These are phyloP conservation scores for Lachnellula occidentalis DNA, from an alignment of 2,329 filamentous ascomycete species.

Conservation along the genomic window DNA sequence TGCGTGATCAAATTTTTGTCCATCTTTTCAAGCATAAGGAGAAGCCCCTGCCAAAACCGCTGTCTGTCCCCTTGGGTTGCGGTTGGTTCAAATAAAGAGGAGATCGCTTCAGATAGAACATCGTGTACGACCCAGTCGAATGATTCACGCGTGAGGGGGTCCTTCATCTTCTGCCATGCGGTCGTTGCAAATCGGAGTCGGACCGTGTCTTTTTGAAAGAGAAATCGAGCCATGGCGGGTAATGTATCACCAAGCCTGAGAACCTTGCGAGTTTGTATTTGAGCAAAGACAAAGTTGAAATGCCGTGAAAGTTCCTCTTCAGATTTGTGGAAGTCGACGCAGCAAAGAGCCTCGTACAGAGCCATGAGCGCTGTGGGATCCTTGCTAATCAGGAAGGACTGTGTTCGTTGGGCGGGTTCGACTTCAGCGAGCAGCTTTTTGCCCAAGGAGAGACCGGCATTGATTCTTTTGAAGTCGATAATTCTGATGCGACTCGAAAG, in stretches of 20 bases:
- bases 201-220: constrained; percentile 66
- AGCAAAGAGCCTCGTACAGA: constrained; percentile 85
- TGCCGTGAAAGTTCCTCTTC: constrained; percentile 23
- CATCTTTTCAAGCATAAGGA: constrained; percentile 67
- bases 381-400: constrained; percentile 29
- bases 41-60: constrained; percentile 74
- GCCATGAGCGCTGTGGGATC: constrained; percentile 63
- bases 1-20: constrained; percentile 70
- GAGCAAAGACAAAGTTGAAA: constrained; percentile 79
- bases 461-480: constrained; percentile 58
- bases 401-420: constrained; percentile 23
- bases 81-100: constrained; percentile 51
- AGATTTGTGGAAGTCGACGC: constrained; percentile 65
- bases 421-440: constrained; percentile 42
- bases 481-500: constrained; percentile 53
- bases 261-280: constrained; percentile 73
- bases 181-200: constrained; percentile 61
- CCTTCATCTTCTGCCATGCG: constrained; percentile 62
- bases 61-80: constrained; percentile 49
- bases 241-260: constrained; percentile 70
- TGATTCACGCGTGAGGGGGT: constrained; percentile 61
- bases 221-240: constrained; percentile 77
- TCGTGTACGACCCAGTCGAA: constrained; percentile 86
- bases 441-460: constrained; percentile 52
- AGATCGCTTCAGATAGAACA: constrained; percentile 62